These are phyloP conservation scores for Citeromyces hawaiiensis DNA, from an alignment of 1,139 yeast genomes.

Conservation along the genomic window DNA sequence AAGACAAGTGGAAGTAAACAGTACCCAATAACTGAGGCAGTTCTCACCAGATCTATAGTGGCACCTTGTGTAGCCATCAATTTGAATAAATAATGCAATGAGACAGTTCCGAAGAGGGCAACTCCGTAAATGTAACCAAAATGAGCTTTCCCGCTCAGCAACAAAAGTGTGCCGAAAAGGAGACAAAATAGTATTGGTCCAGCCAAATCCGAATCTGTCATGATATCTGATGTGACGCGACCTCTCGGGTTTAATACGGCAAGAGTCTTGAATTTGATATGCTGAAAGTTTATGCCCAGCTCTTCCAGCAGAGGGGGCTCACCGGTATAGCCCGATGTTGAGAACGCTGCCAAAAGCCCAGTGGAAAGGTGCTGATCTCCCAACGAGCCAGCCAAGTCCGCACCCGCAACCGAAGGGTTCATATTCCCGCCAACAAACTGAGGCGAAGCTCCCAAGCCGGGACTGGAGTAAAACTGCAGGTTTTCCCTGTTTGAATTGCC, in stretches of 20 bases:
- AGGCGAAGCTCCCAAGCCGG: constrained; percentile 2
- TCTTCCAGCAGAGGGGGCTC: constrained; percentile 92
- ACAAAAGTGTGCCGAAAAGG: constrained; percentile 71
- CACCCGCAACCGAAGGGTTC: constrained; percentile 13
- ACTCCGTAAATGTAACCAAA: constrained; percentile 96
- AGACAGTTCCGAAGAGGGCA: constrained; percentile 79
- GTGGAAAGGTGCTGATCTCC: constrained; percentile 47
- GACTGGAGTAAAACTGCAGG: constrained; percentile 17
- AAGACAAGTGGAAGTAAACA: constrained; percentile 84
- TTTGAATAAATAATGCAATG: constrained; percentile 74
- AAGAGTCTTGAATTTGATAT: constrained; percentile 73
- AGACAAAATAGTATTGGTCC: constrained; percentile 90
- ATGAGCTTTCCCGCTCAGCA: constrained; percentile 85
- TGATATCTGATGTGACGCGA: constrained; percentile 35
- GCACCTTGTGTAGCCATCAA: constrained; percentile 49
- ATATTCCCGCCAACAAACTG: constrained; percentile 12
- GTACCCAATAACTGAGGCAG: constrained; percentile 90
- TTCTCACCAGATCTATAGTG: constrained; percentile 49
- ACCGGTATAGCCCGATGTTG: constrained; percentile 86
- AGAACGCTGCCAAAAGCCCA: constrained; percentile 85
- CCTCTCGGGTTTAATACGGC: constrained; percentile 50
- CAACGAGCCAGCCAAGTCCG: constrained; percentile 30
- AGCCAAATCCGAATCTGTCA: constrained; percentile 87
- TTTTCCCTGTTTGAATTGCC: constrained; percentile 7
- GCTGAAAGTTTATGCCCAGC: constrained; percentile 83